These are phyloP conservation scores for Didymella exigua DNA, from an alignment of 2,329 filamentous ascomycete species.

Conservation along the genomic window DNA sequence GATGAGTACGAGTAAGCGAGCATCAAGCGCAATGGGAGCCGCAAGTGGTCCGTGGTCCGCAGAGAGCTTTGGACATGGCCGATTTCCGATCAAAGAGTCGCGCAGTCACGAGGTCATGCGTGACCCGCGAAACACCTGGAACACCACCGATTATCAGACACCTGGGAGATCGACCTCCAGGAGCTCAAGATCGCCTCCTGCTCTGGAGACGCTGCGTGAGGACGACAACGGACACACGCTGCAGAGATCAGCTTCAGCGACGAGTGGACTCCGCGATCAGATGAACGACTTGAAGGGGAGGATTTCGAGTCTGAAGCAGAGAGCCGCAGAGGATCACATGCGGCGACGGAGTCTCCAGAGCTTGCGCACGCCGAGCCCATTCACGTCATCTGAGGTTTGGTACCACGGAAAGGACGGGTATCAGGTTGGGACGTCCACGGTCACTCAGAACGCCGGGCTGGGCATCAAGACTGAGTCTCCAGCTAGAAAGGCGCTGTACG, in stretches of 20 bases:
- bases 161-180: constrained; percentile 48
- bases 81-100: constrained; percentile 47
- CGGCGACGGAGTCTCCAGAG: constrained; percentile 78
- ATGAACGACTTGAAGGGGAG: constrained; percentile 85
- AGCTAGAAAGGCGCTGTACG: constrained; percentile 30
- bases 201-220: constrained; percentile 52
- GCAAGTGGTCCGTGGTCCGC: constrained; percentile 47
- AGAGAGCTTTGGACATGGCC: constrained; percentile 42
- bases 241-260: constrained; percentile 72
- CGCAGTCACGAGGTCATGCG: constrained; percentile 50
- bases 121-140: constrained; percentile 36
- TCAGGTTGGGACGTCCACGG: constrained; percentile 31
- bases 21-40: constrained; percentile 48
- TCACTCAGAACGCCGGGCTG: constrained; percentile 36
- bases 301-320: constrained; percentile 78
- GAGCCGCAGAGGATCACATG: constrained; percentile 78
- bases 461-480: constrained; percentile 38
- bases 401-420: constrained; percentile 50
- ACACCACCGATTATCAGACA: constrained; percentile 30
- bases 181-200: constrained; percentile 43
- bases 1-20: constrained; percentile 39
- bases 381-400: constrained; percentile 73
- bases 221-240: constrained; percentile 49
- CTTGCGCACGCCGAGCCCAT: constrained; percentile 76
- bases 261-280: constrained; percentile 77